Evolutionary conservation across 2,329 filamentous ascomycete genomes (phyloP), one percentile per base, ranked within the genome.

Genomic region (Nannizziopsis arthrosporioides): DNA sequence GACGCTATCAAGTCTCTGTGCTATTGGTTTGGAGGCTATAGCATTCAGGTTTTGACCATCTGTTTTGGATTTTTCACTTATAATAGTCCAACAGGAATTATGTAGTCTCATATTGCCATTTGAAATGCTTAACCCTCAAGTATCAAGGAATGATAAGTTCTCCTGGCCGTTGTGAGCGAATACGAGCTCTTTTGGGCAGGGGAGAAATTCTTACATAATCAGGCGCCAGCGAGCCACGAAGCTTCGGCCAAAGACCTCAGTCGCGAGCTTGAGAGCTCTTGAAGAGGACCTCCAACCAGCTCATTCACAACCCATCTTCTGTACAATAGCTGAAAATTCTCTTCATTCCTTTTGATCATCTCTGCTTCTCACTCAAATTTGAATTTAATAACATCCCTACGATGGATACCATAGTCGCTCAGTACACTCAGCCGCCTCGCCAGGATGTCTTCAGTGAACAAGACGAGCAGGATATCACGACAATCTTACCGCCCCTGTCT

Each of bases 321-420:
- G 40, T 47, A 38, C 35, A 34, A 19, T 30, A 42, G 22, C 42
- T 32, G 8, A 15, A 36, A 37, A 17, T 12, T 49, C 19, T 31
- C 9, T 15, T 47, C 7, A 27, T 4, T 3, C 22, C 3, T 17
- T 17, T 6, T 2, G 11, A 18, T n/a, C 6, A n/a, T 42, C 18
- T 15, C n/a, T 35, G 10, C 17, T 19, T 45, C 19, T 39, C 17
- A 2, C 27, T 44, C 22, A 40, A 14, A 6, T 22, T 38, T 39
- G 5, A 19, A n/a, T 31, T n/a, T 32, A 4, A 5, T 12, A 11
- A 27, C n/a, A 19, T 19, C 39, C 17, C 22, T 12, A 38, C 32
- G 53, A 98, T 98, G 92, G 87, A 98, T 70, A 79, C 86, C 60
- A 81, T 98, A 66, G 87, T 98, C 60, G 82, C 89, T 58, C 85